A percentile compares a stretch with the other conserved stretches of the same genome.
phyloP scores from a whole-genome alignment of 1,284 basidiomycete species.

The Anthracocystis walkeri region DNA sequence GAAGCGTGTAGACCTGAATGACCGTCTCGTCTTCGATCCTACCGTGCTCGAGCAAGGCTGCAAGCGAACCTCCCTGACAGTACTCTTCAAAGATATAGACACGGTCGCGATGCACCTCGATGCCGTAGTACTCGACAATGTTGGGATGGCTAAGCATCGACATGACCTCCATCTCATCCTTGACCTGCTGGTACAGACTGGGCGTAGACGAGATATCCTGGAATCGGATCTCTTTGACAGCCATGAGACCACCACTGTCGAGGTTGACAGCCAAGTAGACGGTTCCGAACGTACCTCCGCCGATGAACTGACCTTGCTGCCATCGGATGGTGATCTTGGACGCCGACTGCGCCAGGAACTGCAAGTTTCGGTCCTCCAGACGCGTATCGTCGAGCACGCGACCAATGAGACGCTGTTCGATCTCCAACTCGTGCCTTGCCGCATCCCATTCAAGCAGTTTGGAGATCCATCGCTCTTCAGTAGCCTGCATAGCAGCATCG shows the following conservation, averaged over 20 bases:
- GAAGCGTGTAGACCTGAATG: constrained; percentile 94
- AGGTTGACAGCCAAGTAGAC: constrained; percentile 99
- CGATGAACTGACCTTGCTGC: constrained; percentile 98
- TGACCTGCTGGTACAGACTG: constrained; percentile 82
- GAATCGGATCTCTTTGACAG: constrained; percentile 98
- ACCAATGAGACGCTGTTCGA: constrained; percentile 64
- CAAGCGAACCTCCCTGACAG: constrained; percentile 94
- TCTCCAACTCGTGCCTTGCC: constrained; percentile 57
- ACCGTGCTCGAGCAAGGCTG: constrained; percentile 89
- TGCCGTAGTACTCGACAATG: constrained; percentile 98
- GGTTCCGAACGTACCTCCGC: constrained; percentile 85
- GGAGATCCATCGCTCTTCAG: constrained; percentile 60
- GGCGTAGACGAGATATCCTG: constrained; percentile 83
- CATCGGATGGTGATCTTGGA: constrained; percentile 94
- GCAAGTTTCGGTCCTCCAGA: constrained; percentile 65
- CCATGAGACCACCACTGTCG: constrained; percentile 96
- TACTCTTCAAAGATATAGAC: constrained; percentile 99
- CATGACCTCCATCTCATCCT: constrained; percentile 98
- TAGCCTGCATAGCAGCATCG: constrained; percentile 56
- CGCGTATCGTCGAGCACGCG: constrained; percentile 68
- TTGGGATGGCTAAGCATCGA: constrained; percentile 98
- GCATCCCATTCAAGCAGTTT: constrained; percentile 63
- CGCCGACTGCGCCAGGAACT: constrained; percentile 72
- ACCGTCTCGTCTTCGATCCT: constrained; percentile 97
- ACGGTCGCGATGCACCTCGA: constrained; percentile 98